phyloP scores from a whole-genome alignment of 2,329 filamentous ascomycete species.

The Trichophyton simii region DNA sequence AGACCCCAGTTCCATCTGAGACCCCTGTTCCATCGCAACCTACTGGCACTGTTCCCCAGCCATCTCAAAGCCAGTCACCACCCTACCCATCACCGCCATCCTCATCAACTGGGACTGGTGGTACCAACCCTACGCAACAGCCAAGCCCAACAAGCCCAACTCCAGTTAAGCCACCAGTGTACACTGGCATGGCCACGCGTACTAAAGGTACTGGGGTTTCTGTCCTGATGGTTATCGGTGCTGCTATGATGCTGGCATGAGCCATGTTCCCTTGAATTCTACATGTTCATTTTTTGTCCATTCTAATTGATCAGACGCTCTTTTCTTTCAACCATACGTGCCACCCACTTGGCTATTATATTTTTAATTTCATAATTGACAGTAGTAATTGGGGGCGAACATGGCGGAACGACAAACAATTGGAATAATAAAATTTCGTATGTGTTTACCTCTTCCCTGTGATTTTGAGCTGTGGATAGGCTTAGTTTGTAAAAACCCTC shows the following conservation, averaged over 20 bases:
- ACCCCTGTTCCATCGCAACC: conserved; percentile 3
- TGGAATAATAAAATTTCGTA: neutral
- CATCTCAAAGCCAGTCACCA: conserved; percentile 5
- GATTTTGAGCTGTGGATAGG: neutral
- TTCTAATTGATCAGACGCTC: neutral
- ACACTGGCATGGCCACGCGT: conserved; percentile 10
- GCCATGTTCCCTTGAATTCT: neutral
- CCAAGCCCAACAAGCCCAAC: conserved; percentile 3
- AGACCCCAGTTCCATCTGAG: neutral
- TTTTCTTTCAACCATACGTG: neutral
- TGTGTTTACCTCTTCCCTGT: neutral
- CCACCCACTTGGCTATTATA: neutral
- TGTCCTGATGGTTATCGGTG: conserved; percentile 9
- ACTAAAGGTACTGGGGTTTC: conserved; percentile 7
- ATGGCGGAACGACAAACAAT: neutral
- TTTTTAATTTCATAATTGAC: conserved; percentile 2
- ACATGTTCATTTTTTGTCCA: neutral
- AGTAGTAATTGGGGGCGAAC: neutral
- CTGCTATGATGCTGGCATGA: conserved; percentile 11
- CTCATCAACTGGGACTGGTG: conserved; percentile 4
- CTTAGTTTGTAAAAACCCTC: neutral
- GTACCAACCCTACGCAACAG: conserved; percentile 7
- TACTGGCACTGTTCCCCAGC: neutral
- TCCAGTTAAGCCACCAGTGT: conserved; percentile 5
- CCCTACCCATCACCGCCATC: neutral